Percentiles rank a stretch among this genome's conserved stretches.
These are phyloP conservation scores for Babesia gibsoni DNA, from an alignment of 169 alveolate species.

Conservation along the genomic window DNA sequence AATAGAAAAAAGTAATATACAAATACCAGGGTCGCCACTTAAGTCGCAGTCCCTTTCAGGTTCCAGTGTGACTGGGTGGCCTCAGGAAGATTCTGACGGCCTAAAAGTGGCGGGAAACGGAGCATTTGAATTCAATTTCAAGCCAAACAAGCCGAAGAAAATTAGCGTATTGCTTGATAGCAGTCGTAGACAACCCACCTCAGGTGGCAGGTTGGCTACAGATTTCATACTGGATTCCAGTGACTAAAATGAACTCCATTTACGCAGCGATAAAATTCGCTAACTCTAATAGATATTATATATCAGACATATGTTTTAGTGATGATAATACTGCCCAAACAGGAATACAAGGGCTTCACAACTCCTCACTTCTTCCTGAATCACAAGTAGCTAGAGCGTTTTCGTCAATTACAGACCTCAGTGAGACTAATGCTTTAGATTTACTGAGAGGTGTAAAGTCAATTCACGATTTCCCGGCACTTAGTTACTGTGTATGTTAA, in stretches of 20 bases:
- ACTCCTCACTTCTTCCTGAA: conserved; percentile 18
- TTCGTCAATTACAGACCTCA: neutral
- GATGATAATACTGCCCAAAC: neutral
- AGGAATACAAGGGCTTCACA: neutral
- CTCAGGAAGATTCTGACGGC: neutral
- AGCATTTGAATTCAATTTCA: conserved; percentile 11
- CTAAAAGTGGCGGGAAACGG: neutral
- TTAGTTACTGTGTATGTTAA: conserved; percentile 30
- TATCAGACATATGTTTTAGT: conserved; percentile 5
- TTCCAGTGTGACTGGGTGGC: neutral
- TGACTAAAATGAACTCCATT: conserved; percentile 20
- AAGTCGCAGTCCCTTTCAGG: neutral
- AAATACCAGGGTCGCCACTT: neutral
- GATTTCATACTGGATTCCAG: conserved; percentile 26
- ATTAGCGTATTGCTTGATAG: conserved; percentile 19
- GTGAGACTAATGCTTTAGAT: neutral
- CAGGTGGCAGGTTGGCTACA: conserved; percentile 3
- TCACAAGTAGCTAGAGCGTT: neutral
- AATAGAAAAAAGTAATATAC: neutral
- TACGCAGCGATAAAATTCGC: conserved; percentile 17
- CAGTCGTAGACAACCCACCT: conserved; percentile 24
- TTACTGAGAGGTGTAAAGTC: conserved; percentile 7
- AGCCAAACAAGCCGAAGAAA: neutral
- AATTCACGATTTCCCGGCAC: conserved; percentile 5
- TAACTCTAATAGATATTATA: neutral